Evolutionary conservation across 2,329 filamentous ascomycete genomes (phyloP).

Genomic region (Magnaporthiopsis poae): DNA sequence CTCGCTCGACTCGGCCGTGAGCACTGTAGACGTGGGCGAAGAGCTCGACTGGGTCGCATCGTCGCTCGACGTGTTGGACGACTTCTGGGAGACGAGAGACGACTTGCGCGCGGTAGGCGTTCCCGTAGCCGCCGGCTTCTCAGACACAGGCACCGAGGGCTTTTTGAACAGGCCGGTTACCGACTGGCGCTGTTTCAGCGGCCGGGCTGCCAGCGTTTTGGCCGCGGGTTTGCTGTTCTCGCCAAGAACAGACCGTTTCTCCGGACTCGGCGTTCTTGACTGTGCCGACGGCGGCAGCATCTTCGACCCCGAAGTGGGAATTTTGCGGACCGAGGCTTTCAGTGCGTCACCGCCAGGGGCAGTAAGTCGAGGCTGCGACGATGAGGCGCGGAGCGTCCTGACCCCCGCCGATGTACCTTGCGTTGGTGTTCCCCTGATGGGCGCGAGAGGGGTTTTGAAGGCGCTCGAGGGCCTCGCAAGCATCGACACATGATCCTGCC

Average conservation of each 20-base stretch:
- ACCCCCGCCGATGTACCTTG: slow-evolving; percentile 24
- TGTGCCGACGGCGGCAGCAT: slow-evolving; percentile 17
- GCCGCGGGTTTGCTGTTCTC: slow-evolving; percentile 22
- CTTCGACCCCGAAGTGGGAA: slow-evolving; percentile 25
- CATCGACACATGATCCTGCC: slow-evolving; percentile 30
- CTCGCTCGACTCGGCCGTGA: slow-evolving; percentile 27
- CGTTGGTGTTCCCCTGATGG: slow-evolving; percentile 35
- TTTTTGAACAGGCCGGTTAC: slow-evolving; percentile 46
- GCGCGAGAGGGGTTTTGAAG: slow-evolving; percentile 32
- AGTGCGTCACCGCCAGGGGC: slow-evolving; percentile 15
- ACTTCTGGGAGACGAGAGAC: slow-evolving; percentile 29
- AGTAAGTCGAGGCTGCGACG: slow-evolving; percentile 14
- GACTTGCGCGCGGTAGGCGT: slow-evolving; percentile 24
- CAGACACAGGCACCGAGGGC: slow-evolving; percentile 36
- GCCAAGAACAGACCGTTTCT: slow-evolving; percentile 23
- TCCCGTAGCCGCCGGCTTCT: slow-evolving; percentile 17
- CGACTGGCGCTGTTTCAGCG: slow-evolving; percentile 42
- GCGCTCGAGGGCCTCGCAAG: slow-evolving; percentile 35
- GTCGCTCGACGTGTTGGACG: slow-evolving; percentile 27
- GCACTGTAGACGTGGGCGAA: slow-evolving; percentile 28
- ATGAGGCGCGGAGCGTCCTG: slow-evolving; percentile 27
- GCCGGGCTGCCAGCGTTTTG: slow-evolving; percentile 36
- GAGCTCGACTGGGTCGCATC: slow-evolving; percentile 25
- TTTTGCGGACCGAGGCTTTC: slow-evolving; percentile 20
- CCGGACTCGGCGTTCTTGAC: slow-evolving; percentile 30